These are phyloP conservation scores for Omphalotus guepiniiformis DNA, from an alignment of 768 basidiomycete species.

Conservation along the genomic window DNA sequence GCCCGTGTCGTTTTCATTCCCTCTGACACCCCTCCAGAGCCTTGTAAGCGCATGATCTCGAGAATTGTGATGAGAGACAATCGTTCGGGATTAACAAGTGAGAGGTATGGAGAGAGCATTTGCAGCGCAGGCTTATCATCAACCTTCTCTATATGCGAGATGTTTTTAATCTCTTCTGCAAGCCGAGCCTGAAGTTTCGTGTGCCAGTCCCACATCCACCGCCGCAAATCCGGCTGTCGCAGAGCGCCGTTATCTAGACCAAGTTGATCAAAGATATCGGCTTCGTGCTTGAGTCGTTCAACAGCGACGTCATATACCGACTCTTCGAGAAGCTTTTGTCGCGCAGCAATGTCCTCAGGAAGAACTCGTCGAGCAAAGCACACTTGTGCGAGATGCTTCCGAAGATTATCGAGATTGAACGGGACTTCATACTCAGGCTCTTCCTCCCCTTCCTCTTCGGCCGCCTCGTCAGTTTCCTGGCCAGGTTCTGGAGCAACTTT, in stretches of 20 bases:
- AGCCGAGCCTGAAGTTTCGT: slow-evolving; percentile 48
- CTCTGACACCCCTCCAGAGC: slow-evolving; percentile 68
- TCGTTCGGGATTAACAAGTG: slow-evolving; percentile 69
- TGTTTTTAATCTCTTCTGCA: slow-evolving; percentile 44
- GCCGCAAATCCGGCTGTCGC: slow-evolving; percentile 49
- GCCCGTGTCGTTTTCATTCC: slow-evolving; percentile 91
- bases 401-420: slow-evolving; percentile 71
- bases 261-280: slow-evolving; percentile 51
- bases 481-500: slow-evolving; percentile 11
- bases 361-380: slow-evolving; percentile 59
- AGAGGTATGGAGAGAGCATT: slow-evolving; percentile 65
- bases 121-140: neutral
- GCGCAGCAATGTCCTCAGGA: slow-evolving; percentile 60
- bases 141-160: slow-evolving; percentile 33
- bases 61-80: slow-evolving; percentile 87
- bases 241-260: slow-evolving; percentile 47
- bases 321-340: slow-evolving; percentile 80
- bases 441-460: slow-evolving; percentile 13
- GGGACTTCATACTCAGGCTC: slow-evolving; percentile 44
- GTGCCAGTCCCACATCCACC: slow-evolving; percentile 91
- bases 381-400: slow-evolving; percentile 64
- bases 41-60: slow-evolving; percentile 80
- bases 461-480: too few species aligned
- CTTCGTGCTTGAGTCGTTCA: slow-evolving; percentile 62
- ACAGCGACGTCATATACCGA: slow-evolving; percentile 83